phyloP scores from a whole-genome alignment of 1,284 basidiomycete genomes.

The Papiliotrema nemorosa region DNA sequence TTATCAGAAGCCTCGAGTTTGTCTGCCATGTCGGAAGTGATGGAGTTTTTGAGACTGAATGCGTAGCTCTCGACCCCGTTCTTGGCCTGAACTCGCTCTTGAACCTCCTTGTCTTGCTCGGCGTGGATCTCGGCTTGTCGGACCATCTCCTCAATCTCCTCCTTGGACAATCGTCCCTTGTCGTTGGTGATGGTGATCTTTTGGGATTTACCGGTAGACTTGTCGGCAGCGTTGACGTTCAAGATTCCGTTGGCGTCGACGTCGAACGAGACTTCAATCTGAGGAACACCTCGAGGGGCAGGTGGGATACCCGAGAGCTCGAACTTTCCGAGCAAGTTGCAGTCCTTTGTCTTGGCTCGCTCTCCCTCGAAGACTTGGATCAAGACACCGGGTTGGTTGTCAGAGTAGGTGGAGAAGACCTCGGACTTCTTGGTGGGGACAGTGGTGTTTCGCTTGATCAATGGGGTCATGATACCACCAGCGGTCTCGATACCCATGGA shows the following conservation, averaged over 20 bases:
- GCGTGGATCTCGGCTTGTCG: constrained; percentile 77
- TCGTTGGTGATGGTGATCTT: constrained; percentile 98
- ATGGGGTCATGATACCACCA: constrained; percentile 96
- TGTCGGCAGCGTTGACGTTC: constrained; percentile 88
- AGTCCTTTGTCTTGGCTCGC: constrained; percentile 98
- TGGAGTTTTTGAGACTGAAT: constrained; percentile 92
- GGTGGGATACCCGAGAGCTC: constrained; percentile 97
- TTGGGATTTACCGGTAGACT: constrained; percentile 82
- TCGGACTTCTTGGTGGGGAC: constrained; percentile 99
- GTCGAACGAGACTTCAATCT: constrained; percentile 97
- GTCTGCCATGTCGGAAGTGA: constrained; percentile 74
- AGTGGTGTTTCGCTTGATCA: constrained; percentile 91
- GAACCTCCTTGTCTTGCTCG: constrained; percentile 45
- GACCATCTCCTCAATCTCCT: constrained; percentile 98
- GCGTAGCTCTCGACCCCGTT: constrained; percentile 88
- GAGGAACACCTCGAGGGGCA: constrained; percentile 96
- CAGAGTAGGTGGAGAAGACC: constrained; percentile 97
- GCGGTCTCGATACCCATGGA: constrained; percentile 98
- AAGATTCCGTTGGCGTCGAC: constrained; percentile 98
- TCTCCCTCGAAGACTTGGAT: constrained; percentile 99
- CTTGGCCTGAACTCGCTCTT: constrained; percentile 76
- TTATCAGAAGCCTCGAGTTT: constrained; percentile 90
- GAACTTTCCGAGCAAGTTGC: constrained; percentile 98
- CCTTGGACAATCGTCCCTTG: constrained; percentile 96
- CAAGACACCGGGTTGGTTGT: constrained; percentile 98